Conservation (phyloP, 2,329 filamentous ascomycete species). For the Fusarium kyushuense region DNA sequence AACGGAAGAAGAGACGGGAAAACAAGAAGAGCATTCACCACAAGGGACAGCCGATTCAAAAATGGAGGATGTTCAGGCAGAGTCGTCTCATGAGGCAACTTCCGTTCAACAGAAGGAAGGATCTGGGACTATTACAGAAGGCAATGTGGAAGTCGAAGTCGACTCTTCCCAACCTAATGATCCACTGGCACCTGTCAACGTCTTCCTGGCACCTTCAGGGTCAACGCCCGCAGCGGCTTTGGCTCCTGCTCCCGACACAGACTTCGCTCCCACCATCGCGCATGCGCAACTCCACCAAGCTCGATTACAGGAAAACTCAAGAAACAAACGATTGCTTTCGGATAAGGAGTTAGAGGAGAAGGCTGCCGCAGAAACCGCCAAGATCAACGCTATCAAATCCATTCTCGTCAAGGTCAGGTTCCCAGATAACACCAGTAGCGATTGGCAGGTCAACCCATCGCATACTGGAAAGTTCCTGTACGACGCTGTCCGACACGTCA, state of each 20-base stretch:
- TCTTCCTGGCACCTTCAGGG: slow-evolving; percentile 83
- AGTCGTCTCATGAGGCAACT: slow-evolving; percentile 5
- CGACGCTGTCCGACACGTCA: slow-evolving; percentile 76
- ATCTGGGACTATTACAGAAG: neutral
- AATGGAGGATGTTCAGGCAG: slow-evolving; percentile 41
- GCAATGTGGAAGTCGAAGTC: slow-evolving; percentile 43
- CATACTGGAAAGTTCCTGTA: slow-evolving; percentile 81
- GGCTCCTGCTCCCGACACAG: slow-evolving; percentile 74
- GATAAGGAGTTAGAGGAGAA: slow-evolving; percentile 83
- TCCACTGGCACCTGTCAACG: slow-evolving; percentile 67
- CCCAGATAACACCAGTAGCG: slow-evolving; percentile 84
- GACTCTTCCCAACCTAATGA: slow-evolving; percentile 45
- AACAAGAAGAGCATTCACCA: slow-evolving; percentile 18
- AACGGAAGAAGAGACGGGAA: slow-evolving; percentile 20
- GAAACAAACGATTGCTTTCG: slow-evolving; percentile 83
- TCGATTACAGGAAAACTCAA: slow-evolving; percentile 69
- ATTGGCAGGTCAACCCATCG: slow-evolving; percentile 74
- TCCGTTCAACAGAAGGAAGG: slow-evolving; percentile 18
- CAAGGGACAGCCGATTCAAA: slow-evolving; percentile 34
- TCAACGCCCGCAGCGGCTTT: slow-evolving; percentile 81
- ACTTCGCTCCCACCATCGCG: slow-evolving; percentile 80
- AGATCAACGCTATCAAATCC: slow-evolving; percentile 72
- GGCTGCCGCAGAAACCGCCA: slow-evolving; percentile 73
- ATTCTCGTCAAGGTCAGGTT: slow-evolving; percentile 86
- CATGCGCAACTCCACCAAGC: slow-evolving; percentile 82